Conservation (phyloP, 441 rosid genomes). For the Manihot esculenta region DNA sequence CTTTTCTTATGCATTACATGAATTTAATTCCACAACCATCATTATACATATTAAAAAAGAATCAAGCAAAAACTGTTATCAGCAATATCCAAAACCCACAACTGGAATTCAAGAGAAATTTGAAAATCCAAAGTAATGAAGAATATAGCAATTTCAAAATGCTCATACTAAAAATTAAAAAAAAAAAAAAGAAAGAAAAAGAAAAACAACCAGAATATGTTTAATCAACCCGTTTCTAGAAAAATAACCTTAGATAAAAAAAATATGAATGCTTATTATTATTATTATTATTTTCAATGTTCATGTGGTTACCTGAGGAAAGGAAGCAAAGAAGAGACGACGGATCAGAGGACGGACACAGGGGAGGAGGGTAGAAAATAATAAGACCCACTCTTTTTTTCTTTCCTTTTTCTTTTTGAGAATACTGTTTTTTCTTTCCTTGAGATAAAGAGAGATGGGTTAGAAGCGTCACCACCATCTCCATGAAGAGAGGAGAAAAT, state of each 20-base stretch:
- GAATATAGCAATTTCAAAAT: neutral
- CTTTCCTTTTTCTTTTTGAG: no score
- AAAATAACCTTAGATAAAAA: neutral
- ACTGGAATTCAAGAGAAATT: neutral
- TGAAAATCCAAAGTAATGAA: neutral
- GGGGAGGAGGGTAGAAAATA: neutral
- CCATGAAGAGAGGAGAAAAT: neutral
- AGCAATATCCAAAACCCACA: slow-evolving; percentile 1
- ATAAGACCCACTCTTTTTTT: neutral
- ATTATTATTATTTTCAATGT: neutral
- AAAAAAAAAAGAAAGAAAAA: neutral
- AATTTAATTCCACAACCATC: neutral
- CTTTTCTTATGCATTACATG: neutral
- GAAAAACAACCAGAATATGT: neutral
- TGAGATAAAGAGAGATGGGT: neutral
- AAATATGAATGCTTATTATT: neutral
- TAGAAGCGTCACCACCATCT: neutral
- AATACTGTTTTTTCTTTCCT: neutral
- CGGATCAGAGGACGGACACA: slow-evolving; percentile 18
- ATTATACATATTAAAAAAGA: neutral
- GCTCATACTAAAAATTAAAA: no score
- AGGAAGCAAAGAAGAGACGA: slow-evolving; percentile 9
- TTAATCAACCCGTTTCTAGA: neutral
- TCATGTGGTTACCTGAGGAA: slow-evolving; percentile 14
- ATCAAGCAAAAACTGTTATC: neutral